Evolutionary conservation across 2,329 filamentous ascomycete genomes (phyloP).

Genomic region (Colletotrichum theobromicola): DNA sequence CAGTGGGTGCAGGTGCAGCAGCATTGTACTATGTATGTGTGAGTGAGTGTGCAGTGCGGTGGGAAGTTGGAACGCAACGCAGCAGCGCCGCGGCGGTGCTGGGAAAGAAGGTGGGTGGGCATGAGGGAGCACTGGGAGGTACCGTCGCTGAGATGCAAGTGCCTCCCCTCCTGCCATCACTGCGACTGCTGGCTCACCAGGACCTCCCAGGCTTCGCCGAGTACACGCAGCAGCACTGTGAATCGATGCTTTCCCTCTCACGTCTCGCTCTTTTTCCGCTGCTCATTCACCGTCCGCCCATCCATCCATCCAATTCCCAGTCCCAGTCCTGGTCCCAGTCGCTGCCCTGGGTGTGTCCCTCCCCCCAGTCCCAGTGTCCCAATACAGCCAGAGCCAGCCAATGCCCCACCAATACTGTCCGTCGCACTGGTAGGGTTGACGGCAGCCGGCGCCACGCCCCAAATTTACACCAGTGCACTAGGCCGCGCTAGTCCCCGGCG

Average conservation of each 20-base stretch:
- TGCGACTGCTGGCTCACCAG: not conserved
- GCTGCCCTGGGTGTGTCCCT: not conserved
- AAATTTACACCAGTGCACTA: constrained; percentile 20
- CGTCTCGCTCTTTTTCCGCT: not conserved
- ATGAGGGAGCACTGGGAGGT: not conserved
- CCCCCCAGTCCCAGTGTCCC: not conserved
- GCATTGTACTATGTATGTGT: not conserved
- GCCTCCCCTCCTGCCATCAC: not conserved
- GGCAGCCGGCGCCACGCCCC: constrained; percentile 22
- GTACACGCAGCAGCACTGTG: constrained; percentile 1
- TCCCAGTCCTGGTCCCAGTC: not conserved
- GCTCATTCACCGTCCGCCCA: not conserved
- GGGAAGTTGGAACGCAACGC: not conserved
- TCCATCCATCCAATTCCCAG: not conserved
- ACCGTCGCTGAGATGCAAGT: not conserved
- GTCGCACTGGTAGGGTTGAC: constrained; percentile 19
- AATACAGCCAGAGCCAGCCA: not conserved
- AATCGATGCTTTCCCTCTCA: not conserved
- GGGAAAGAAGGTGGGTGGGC: not conserved
- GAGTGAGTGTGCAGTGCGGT: not conserved
- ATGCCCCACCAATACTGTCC: constrained; percentile 8
- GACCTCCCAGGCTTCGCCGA: not conserved
- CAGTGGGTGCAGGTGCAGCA: not conserved
- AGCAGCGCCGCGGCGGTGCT: not conserved
- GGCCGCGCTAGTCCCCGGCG: constrained; percentile 5